These are phyloP conservation scores for Xylaria intraflava DNA, from an alignment of 495 filamentous ascomycete species.

Conservation along the genomic window DNA sequence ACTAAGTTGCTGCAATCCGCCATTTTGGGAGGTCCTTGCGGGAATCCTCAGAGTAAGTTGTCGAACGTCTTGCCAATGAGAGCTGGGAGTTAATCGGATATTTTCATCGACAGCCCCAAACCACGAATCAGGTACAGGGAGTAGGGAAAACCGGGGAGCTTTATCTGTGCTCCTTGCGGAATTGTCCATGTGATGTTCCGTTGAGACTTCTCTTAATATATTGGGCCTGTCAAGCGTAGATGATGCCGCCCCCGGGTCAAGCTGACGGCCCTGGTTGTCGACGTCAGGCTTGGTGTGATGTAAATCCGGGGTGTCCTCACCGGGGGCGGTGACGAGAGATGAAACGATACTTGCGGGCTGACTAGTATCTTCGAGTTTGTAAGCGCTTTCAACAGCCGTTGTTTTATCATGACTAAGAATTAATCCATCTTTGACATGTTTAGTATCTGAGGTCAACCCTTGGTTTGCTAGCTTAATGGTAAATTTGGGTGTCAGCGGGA, in stretches of 20 bases:
- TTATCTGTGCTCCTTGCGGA: neutral
- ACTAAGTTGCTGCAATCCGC: conserved; percentile 18
- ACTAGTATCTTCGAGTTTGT: too few species aligned
- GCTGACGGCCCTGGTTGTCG: conserved; percentile 1
- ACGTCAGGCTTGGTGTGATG: neutral
- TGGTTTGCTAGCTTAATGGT: conserved; percentile 44
- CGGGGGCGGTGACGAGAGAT: too few species aligned
- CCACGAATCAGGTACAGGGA: conserved; percentile 51
- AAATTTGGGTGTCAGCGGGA: conserved; percentile 74
- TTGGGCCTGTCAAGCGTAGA: conserved; percentile 30
- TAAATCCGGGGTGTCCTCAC: neutral
- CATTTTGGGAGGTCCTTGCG: conserved; percentile 20
- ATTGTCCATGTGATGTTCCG: conserved; percentile 27
- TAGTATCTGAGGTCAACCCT: conserved; percentile 13
- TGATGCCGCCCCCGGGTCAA: conserved; percentile 12
- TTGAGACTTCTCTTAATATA: conserved; percentile 27
- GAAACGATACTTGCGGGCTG: too few species aligned
- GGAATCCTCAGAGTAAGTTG: conserved; percentile 49
- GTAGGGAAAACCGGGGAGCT: conserved; percentile 34
- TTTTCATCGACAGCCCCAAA: conserved; percentile 48
- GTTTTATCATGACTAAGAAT: conserved; percentile 7
- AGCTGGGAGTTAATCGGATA: conserved; percentile 61
- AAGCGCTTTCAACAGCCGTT: neutral
- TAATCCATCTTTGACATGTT: conserved; percentile 10
- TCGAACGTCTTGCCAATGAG: conserved; percentile 94